Evolutionary conservation across 1,284 basidiomycete species (phyloP), one percentile per base, ranked within the genome.

Genomic region (Malassezia vespertilionis): DNA sequence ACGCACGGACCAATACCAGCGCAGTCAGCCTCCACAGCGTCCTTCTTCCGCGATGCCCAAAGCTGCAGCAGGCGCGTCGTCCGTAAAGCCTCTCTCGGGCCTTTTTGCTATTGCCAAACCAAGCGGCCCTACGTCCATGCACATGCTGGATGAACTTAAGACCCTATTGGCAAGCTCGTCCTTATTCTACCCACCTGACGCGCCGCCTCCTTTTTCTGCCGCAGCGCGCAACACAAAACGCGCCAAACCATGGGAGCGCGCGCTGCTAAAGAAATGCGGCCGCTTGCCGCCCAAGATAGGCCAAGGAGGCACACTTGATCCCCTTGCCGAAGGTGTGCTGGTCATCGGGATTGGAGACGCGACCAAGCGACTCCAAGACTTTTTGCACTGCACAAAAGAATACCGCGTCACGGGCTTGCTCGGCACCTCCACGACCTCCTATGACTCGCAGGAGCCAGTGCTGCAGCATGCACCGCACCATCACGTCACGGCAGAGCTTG

Each of bases 241-340:
- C 10, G 38, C 40, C 31, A 63, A 61, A 36, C 57, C 55, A 39
- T 53, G 55, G 58, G 56, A 14, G 51, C 45, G 14, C 45, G 54
- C n/a, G 40, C 45, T 22, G 7, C 15, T 42, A 10, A 23, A 28
- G 17, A 28, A 36, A 32, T 53, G 44, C 30, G 41, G 47, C 2
- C 35, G 45, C 15, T 22, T 49, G 14, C 59, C 61, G 9, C 67
- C 65, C 37, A 91, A 91, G 72, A 78, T 90, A 36, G 88, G 88
- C 1, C 86, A 90, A 72, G 87, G 87, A 35, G 89, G 89, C 14
- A 99, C 93, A 3, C 75, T 99, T 35, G 93, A 99, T 74, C 93
- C 93, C 10, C 77, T 97, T 15, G 93, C 93, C n/a, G 84, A 88
- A 67, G 88, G 88, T 36, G 87, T 91, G 17, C 51, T 57, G 31